Evolutionary conservation across 139 green algal species (phyloP).

Genomic region (Chlorella sp.): DNA sequence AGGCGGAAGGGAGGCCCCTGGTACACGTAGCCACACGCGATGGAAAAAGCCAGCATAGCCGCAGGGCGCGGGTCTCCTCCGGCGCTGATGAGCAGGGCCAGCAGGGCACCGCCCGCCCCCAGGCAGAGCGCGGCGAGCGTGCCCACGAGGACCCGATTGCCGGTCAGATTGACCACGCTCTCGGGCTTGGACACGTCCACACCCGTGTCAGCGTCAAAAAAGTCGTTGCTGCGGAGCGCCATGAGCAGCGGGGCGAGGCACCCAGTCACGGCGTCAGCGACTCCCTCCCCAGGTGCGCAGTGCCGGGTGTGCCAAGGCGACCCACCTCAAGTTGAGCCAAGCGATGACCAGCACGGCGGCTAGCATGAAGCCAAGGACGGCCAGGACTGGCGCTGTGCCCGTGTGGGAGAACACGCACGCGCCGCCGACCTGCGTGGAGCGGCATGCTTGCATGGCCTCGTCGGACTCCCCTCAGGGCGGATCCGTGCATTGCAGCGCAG

Average conservation of each 20-base stretch:
- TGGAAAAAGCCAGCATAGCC: constrained; percentile 67
- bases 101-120: constrained; percentile 38
- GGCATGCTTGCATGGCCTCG: not conserved
- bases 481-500: not conserved
- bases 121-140: constrained; percentile 45
- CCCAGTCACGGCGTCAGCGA: not conserved
- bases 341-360: constrained; percentile 76
- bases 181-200: constrained; percentile 90
- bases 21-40: constrained; percentile 92
- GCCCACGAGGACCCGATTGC: constrained; percentile 35
- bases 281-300: not conserved
- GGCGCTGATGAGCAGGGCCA: constrained; percentile 34
- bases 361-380: constrained; percentile 41
- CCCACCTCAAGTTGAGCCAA: constrained; percentile 93
- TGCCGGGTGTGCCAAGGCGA: not conserved
- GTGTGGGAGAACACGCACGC: constrained; percentile 46
- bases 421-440: constrained; percentile 51
- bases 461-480: not conserved
- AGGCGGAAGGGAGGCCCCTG: constrained; percentile 94
- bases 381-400: constrained; percentile 27
- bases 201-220: constrained; percentile 85
- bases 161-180: constrained; percentile 89
- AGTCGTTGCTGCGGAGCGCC: constrained; percentile 86
- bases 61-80: constrained; percentile 19
- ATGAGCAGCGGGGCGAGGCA: not conserved